Evolutionary conservation across 768 basidiomycete species (phyloP).

Genomic region (Mycena leptocephala): DNA sequence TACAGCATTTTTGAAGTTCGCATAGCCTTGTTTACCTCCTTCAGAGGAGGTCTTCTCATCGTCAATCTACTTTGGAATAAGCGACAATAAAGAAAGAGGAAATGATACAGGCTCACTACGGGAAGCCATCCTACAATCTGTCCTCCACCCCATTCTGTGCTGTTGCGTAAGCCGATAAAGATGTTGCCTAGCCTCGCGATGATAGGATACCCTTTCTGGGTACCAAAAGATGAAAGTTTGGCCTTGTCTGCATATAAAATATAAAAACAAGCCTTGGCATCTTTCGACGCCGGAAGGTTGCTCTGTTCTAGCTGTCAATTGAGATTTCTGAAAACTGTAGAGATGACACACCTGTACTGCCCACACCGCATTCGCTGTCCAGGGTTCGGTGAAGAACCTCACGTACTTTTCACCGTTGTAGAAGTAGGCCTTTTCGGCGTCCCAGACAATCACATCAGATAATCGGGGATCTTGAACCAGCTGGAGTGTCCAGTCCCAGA

Average conservation of each 20-base stretch:
- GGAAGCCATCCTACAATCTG: constrained; percentile 38
- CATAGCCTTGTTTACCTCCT: constrained; percentile 47
- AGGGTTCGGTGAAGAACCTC: constrained; percentile 53
- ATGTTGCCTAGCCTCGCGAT: constrained; percentile 35
- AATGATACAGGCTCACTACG: constrained; percentile 12
- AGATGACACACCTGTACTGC: constrained; percentile 50
- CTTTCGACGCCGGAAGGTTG: not conserved
- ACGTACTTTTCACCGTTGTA: constrained; percentile 42
- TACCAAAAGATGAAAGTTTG: constrained; percentile 37
- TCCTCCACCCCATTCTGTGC: constrained; percentile 33
- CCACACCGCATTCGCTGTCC: constrained; percentile 56
- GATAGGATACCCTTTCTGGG: constrained; percentile 37
- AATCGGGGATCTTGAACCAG: constrained; percentile 41
- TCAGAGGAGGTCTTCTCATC: constrained; percentile 38
- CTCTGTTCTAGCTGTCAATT: not conserved
- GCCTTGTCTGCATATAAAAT: constrained; percentile 42
- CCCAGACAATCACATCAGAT: constrained; percentile 44
- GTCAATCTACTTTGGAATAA: constrained; percentile 46
- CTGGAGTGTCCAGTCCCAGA: constrained; percentile 47
- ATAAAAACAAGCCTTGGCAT: constrained; percentile 23
- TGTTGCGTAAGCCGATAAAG: constrained; percentile 26
- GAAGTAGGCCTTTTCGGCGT: constrained; percentile 47
- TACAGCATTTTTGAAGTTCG: constrained; percentile 51
- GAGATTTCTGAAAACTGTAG: not conserved
- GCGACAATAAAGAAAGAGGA: not conserved